Evolutionary conservation across 164 flowering plant genomes (phyloP).

Genomic region (Santalum album): DNA sequence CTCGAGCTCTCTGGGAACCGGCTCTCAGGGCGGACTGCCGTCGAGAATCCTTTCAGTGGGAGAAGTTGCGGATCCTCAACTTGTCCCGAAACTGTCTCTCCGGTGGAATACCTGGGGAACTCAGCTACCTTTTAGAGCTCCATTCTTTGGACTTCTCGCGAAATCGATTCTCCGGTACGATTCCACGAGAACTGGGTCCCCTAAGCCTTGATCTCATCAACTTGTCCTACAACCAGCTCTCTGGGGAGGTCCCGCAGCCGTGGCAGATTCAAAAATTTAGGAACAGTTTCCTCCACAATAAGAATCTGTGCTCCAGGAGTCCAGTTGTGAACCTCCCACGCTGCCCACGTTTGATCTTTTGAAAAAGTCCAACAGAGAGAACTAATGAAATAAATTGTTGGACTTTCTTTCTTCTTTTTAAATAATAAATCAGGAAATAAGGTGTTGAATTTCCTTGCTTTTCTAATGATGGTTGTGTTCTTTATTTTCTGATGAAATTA

Average conservation of each 20-base stretch:
- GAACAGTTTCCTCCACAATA: constrained; percentile 59
- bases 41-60: constrained; percentile 43
- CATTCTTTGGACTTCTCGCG: constrained; percentile 46
- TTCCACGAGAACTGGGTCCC: constrained; percentile 43
- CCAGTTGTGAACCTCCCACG: background rate
- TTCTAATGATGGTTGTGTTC: too few relatives aligned
- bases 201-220: constrained; percentile 39
- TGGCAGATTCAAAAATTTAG: constrained; percentile 40
- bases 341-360: too few relatives aligned
- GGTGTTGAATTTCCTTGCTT: too few relatives aligned
- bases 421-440: too few relatives aligned
- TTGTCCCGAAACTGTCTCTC: constrained; percentile 47
- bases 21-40: constrained; percentile 56
- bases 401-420: too few relatives aligned
- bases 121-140: constrained; percentile 40
- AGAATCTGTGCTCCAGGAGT: constrained; percentile 38
- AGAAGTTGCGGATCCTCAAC: constrained; percentile 26
- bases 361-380: too few relatives aligned
- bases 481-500: too few relatives aligned
- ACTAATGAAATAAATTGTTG: too few relatives aligned
- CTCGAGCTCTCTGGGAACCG: constrained; percentile 46
- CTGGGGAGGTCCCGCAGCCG: constrained; percentile 49
- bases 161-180: constrained; percentile 59
- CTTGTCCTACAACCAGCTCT: constrained; percentile 60
- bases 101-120: constrained; percentile 43